Evolutionary conservation across 148 eudicot genomes (phyloP).

Genomic region (Nyssa sinensis): DNA sequence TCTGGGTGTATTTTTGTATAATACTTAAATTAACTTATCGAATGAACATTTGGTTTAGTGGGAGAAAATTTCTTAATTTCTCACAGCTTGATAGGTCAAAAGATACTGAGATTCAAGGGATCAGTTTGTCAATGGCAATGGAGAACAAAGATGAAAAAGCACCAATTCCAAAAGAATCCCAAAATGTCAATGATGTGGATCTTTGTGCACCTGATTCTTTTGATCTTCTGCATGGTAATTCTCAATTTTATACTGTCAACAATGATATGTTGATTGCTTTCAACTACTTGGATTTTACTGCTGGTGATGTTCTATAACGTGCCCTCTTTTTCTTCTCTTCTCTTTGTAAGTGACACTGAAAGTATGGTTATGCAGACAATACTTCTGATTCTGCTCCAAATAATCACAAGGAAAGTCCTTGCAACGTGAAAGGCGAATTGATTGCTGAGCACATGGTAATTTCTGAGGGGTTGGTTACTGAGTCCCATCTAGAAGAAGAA

Average conservation of each 20-base stretch:
- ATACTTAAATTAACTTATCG: not conserved
- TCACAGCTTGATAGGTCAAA: constrained; percentile 53
- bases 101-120: constrained; percentile 24
- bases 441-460: constrained; percentile 25
- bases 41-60: constrained; percentile 13
- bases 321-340: not conserved
- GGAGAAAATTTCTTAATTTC: constrained; percentile 28
- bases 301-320: not conserved
- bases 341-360: not conserved
- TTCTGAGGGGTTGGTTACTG: constrained; percentile 29
- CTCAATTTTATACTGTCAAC: constrained; percentile 6
- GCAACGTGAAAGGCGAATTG: constrained; percentile 25
- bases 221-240: constrained; percentile 58
- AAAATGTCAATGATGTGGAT: constrained; percentile 28
- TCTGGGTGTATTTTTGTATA: not conserved
- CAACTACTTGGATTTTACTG: not conserved
- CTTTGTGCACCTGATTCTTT: constrained; percentile 69
- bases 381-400: constrained; percentile 21
- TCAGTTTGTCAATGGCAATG: constrained; percentile 20
- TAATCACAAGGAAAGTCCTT: constrained; percentile 20
- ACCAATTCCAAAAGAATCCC: constrained; percentile 27
- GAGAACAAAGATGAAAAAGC: constrained; percentile 32
- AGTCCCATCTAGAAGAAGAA: constrained; percentile 47
- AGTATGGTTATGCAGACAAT: constrained; percentile 32
- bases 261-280: not conserved